Percentiles rank a stretch among this genome's conserved stretches.
phyloP scores from a whole-genome alignment of 108 stramenopile species.

The Aureococcus anophagefferens region DNA sequence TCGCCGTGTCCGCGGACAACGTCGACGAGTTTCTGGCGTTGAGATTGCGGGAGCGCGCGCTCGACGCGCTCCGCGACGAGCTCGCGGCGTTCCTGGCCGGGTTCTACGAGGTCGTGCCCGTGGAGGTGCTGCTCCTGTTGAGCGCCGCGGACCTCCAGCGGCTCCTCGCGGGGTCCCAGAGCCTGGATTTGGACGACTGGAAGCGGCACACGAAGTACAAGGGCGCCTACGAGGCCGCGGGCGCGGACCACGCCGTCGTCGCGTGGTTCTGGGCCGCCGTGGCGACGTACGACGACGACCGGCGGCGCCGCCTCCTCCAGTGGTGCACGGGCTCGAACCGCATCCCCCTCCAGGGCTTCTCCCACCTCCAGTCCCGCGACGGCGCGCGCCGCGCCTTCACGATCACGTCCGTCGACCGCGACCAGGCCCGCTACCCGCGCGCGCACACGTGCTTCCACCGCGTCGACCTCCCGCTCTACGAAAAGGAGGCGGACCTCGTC shows the following conservation, averaged over 20 bases:
- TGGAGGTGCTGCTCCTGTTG: slow-evolving; percentile 80
- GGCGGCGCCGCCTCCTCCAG: slow-evolving; percentile 82
- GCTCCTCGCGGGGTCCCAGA: slow-evolving; percentile 86
- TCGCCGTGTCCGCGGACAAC: slow-evolving; percentile 88
- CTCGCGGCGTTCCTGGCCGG: slow-evolving; percentile 41
- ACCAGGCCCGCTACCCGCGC: slow-evolving; percentile 69
- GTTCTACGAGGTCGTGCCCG: slow-evolving; percentile 93
- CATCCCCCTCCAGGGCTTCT: slow-evolving; percentile 87
- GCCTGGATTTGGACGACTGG: slow-evolving; percentile 85
- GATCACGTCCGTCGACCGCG: slow-evolving; percentile 66
- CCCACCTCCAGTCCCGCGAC: slow-evolving; percentile 79
- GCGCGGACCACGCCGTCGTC: slow-evolving; percentile 54
- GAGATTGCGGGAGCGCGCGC: no score
- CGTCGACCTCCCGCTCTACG: slow-evolving; percentile 87
- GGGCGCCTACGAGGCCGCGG: slow-evolving; percentile 58
- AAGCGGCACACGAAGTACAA: slow-evolving; percentile 77
- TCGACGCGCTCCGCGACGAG: no score
- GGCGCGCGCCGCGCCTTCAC: slow-evolving; percentile 81
- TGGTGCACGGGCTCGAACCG: slow-evolving; percentile 87
- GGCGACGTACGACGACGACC: slow-evolving; percentile 67
- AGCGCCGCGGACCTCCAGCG: slow-evolving; percentile 91
- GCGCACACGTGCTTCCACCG: slow-evolving; percentile 96
- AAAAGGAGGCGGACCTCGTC: slow-evolving; percentile 60
- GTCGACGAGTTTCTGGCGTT: slow-evolving; percentile 75
- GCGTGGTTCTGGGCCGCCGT: slow-evolving; percentile 94